These are phyloP conservation scores for Erysimum cheiri DNA, from an alignment of 441 rosid species.

Conservation along the genomic window DNA sequence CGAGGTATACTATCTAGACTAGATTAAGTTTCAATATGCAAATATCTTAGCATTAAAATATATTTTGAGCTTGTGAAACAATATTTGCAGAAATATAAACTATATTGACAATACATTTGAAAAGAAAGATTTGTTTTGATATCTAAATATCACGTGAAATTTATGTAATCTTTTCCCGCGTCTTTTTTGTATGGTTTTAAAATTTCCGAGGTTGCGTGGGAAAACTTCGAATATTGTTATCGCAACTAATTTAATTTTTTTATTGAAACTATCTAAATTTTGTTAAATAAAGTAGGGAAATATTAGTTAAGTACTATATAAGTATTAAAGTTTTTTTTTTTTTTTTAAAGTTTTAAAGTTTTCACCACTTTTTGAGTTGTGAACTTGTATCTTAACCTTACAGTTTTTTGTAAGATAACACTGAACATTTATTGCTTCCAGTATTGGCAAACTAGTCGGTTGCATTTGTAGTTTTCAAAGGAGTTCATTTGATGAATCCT, in stretches of 20 bases:
- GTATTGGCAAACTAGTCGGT: neutral
- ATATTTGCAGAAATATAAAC: neutral
- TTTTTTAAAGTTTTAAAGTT: too few species aligned
- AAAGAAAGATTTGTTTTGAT: too few species aligned
- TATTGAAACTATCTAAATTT: neutral
- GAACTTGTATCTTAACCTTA: neutral
- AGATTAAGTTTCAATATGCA: neutral
- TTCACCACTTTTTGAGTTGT: neutral
- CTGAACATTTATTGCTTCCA: neutral
- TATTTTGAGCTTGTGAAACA: neutral
- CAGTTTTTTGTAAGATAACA: neutral
- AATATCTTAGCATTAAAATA: neutral
- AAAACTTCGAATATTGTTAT: neutral
- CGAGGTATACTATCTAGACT: constrained; percentile 21
- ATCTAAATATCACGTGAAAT: neutral
- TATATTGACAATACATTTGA: too few species aligned
- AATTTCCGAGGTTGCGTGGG: neutral
- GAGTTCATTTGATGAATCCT: neutral
- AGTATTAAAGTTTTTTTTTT: too few species aligned
- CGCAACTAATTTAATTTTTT: too few species aligned
- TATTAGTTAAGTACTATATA: neutral
- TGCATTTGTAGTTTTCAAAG: constrained; percentile 7
- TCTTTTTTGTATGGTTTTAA: neutral
- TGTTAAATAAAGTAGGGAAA: neutral
- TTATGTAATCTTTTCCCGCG: neutral